phyloP scores from a whole-genome alignment of 2,329 filamentous ascomycete genomes.

The Emericellopsis cladophorae region DNA sequence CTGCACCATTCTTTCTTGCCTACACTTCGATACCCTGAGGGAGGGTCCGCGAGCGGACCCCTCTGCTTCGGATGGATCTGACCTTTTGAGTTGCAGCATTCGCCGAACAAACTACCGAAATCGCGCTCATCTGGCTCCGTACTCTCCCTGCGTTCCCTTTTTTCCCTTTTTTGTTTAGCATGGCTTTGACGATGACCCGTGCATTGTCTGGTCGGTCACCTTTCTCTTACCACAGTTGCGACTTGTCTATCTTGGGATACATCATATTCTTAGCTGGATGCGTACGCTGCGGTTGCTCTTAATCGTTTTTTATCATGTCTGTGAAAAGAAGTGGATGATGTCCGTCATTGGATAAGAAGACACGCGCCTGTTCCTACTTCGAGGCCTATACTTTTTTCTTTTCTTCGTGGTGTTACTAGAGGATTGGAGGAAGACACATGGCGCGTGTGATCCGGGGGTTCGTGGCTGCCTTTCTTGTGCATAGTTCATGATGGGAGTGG shows the following conservation, averaged over 20 bases:
- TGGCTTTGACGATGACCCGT: neutral
- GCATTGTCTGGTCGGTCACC: too few relatives aligned
- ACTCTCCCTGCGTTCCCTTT: neutral
- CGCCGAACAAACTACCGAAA: neutral
- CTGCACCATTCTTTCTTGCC: slow-evolving; percentile 1
- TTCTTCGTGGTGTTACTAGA: neutral
- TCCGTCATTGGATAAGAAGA: neutral
- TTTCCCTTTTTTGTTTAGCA: neutral
- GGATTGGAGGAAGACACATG: neutral
- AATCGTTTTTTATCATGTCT: neutral
- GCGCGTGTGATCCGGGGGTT: neutral
- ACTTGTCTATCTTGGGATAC: neutral
- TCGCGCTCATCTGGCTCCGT: neutral
- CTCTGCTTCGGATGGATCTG: neutral
- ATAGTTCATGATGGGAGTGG: neutral
- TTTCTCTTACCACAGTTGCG: too few relatives aligned
- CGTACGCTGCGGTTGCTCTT: neutral
- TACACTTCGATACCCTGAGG: slow-evolving; percentile 5
- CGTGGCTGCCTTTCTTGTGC: neutral
- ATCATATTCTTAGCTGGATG: neutral
- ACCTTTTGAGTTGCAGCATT: neutral
- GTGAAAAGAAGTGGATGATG: neutral
- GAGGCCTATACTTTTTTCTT: neutral
- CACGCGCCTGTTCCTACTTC: neutral
- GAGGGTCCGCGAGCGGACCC: neutral